Base-by-base conservation (phyloP, 2,329 filamentous ascomycete genomes). In the Alternaria infectoria region DNA sequence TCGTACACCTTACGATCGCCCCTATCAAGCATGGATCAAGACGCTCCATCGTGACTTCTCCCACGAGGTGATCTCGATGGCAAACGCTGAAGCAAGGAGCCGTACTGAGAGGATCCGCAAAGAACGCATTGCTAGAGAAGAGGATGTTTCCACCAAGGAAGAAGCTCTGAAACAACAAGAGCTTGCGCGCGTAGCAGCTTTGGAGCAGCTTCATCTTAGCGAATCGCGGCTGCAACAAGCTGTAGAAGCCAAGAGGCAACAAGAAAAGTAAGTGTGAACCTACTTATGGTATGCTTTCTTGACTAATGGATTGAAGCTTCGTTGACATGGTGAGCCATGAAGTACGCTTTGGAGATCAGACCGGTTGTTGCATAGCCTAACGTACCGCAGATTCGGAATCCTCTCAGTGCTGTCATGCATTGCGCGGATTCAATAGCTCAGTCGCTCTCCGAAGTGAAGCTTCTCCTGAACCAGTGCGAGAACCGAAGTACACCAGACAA, bases 31-130 rank as follows among this genome's bases (percentile, higher is more conserved):
- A 9, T 59, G 57, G 57, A 50, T 59, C n/a, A 26, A 43, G 36
- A 59, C 57, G 8, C 57, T 59, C 3, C 57, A 59, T 36, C 50
- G 46, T 25, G 17, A 59, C 26, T 54, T 59, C 51, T 59, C 49
- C 50, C 54, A 52, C 50, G 51, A 30, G 3, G 49, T 59, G 21
- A 51, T 44, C 7, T 36, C 32, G 32, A 36, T 36, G 32, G 32
- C 32, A 36, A 36, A 36, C 15, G 1, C 3, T 36, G 32, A 36
- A 36, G 32, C 15, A 9, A 36, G 32, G 15, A 36, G 32, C 32
- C 32, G 32, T 36, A 36, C 32, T 2, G 32, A 36, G 15, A 36
- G 3, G 5, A 36, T 36, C 32, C 32, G 32, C 0, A n/a, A 2
- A 36, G 32, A 36, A n/a, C 3, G 32, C 15, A n/a, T 36, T n/a